These are phyloP conservation scores for Solanum boliviense DNA, from an alignment of 257 asterid species.

Conservation along the genomic window DNA sequence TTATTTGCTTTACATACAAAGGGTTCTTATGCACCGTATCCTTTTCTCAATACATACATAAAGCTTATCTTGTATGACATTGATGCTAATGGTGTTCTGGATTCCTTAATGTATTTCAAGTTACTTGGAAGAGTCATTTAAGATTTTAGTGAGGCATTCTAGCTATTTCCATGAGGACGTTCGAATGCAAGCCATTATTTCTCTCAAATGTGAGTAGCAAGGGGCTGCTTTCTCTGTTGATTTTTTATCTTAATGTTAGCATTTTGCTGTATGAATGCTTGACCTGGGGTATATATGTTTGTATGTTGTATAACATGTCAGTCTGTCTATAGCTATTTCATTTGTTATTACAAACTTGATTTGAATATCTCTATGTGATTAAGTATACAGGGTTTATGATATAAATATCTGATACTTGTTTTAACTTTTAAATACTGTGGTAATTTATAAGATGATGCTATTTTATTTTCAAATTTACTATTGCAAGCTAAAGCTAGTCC, in stretches of 20 bases:
- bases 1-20: conserved; percentile 82
- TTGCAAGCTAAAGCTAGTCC: not conserved
- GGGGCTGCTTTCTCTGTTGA: not conserved
- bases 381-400: not conserved
- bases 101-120: conserved; percentile 49
- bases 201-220: conserved; percentile 68
- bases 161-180: conserved; percentile 95
- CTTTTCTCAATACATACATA: conserved; percentile 12
- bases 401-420: not conserved
- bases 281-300: not conserved
- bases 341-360: not conserved
- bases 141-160: conserved; percentile 73
- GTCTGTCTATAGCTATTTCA: not conserved
- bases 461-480: not conserved
- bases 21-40: conserved; percentile 89
- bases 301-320: not conserved
- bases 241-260: not conserved
- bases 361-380: not conserved
- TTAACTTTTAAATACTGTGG: not conserved
- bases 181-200: conserved; percentile 86
- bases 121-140: conserved; percentile 85
- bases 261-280: not conserved
- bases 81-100: not conserved
- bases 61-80: not conserved
- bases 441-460: not conserved